Evolutionary conservation across 768 basidiomycete species (phyloP), one percentile per base, ranked within the genome.

Genomic region (Gelatoporia subvermispora): DNA sequence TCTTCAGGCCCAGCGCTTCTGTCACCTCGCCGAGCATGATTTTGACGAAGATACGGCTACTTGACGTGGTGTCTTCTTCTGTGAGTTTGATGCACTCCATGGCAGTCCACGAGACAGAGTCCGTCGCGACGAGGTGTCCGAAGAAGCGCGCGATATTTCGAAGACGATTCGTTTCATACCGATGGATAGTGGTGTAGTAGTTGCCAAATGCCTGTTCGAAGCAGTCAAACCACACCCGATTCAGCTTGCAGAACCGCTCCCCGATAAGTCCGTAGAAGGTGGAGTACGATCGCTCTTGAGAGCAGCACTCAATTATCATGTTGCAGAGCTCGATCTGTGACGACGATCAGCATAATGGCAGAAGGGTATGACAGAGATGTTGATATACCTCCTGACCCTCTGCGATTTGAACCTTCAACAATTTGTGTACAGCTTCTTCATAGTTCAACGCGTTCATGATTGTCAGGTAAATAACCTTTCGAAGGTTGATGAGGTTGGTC

Each of bases 241-340:
- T 95, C 61, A 98, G 78, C 69, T 96, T 94, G 72, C 88, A 86
- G 72, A 99, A 93, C 18, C 96, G 88, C 66, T 99, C 96, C 47
- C 93, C 93, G 53, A 96, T 77, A 18, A 98, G 82, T 11, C 96
- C 96, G 61, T 94, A 99, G 75, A 96, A 98, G n/a, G 78, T 88
- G 2, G 90, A 92, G 67, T 97, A 99, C 1, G 95, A 93, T 13
- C 96, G 88, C 66, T 98, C 96, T 72, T 99, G 96, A 2, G 96
- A 98, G 66, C 96, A 98, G 87, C 96, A 99, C 61, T 98, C 95
- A 67, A 99, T 89, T 53, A 99, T 81, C 96, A 99, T 99, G 75
- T 98, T 97, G 65, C 90, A 82, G 49, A 99, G 69, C 65, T 97
- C 95, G 58, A 92, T 88, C 92, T 96, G 60, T 2, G 40, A n/a